These are phyloP conservation scores for Fusarium camptoceras DNA, from an alignment of 2,329 filamentous ascomycete species.

Conservation along the genomic window DNA sequence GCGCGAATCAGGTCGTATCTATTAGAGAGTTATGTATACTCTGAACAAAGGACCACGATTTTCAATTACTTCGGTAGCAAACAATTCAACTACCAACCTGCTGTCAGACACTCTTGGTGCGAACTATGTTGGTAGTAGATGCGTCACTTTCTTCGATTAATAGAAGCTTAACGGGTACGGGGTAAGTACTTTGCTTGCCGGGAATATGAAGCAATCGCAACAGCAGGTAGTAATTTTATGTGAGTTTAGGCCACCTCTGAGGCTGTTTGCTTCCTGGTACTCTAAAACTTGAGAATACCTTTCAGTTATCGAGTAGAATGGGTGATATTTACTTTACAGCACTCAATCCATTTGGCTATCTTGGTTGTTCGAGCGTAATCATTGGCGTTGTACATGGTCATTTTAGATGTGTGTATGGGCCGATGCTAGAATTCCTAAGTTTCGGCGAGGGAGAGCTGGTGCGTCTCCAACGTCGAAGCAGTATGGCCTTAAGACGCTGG, in stretches of 20 bases:
- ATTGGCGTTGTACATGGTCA: not conserved
- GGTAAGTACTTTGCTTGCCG: not conserved
- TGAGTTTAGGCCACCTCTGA: not conserved
- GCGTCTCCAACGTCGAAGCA: not conserved
- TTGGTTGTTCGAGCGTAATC: not conserved
- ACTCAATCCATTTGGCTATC: not conserved
- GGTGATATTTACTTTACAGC: not conserved
- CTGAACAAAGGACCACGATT: not conserved
- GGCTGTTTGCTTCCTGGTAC: not conserved
- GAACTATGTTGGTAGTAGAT: not conserved
- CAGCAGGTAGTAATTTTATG: not conserved
- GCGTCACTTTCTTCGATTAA: not conserved
- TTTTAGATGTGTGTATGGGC: not conserved
- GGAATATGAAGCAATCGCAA: not conserved
- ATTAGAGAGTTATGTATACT: too few species aligned
- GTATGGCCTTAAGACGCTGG: constrained; percentile 25
- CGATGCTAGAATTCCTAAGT: not conserved
- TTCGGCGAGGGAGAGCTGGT: constrained; percentile 24
- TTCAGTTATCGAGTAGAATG: not conserved
- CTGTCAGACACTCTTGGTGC: not conserved
- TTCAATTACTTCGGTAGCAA: not conserved
- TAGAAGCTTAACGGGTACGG: not conserved
- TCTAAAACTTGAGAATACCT: not conserved
- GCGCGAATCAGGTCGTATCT: not conserved
- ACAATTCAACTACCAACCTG: not conserved